These are phyloP conservation scores for Fusarium mexicanum DNA, from an alignment of 2,329 filamentous ascomycete genomes.

Conservation along the genomic window DNA sequence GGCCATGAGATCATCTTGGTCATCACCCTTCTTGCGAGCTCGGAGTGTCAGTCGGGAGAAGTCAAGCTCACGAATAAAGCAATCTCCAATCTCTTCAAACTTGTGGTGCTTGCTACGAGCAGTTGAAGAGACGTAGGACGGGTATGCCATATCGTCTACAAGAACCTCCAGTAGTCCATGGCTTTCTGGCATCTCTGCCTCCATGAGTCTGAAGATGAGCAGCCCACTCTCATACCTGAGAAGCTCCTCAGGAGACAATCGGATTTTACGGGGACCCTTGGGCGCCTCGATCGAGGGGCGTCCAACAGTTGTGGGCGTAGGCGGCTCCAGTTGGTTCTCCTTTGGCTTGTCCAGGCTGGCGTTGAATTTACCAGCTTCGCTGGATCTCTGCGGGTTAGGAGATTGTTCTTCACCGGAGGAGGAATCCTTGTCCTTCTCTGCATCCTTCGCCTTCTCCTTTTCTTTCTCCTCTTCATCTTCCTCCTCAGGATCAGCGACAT, in stretches of 20 bases:
- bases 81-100: slow-evolving; percentile 94
- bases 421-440: slow-evolving; percentile 24
- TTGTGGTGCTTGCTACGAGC: slow-evolving; percentile 74
- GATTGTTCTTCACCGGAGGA: slow-evolving; percentile 29
- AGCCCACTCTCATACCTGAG: slow-evolving; percentile 89
- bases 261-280: slow-evolving; percentile 77
- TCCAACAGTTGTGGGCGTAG: slow-evolving; percentile 54
- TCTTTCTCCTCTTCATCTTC: slow-evolving; percentile 77
- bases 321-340: slow-evolving; percentile 36
- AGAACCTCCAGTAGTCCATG: slow-evolving; percentile 85
- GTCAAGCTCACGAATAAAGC: slow-evolving; percentile 96
- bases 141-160: slow-evolving; percentile 95
- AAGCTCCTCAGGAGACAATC: slow-evolving; percentile 81
- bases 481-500: slow-evolving; percentile 88
- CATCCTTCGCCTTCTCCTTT: slow-evolving; percentile 47
- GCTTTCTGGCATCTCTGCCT: slow-evolving; percentile 81
- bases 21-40: slow-evolving; percentile 81
- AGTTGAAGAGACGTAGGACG: slow-evolving; percentile 84
- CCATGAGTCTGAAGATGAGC: slow-evolving; percentile 92
- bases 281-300: slow-evolving; percentile 57
- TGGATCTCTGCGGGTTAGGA: slow-evolving; percentile 29
- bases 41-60: slow-evolving; percentile 93
- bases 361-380: slow-evolving; percentile 57
- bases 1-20: slow-evolving; percentile 80
- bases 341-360: slow-evolving; percentile 48